A percentile compares a stretch with the other conserved stretches of the same genome.
Conservation (phyloP, 1,284 basidiomycete genomes). For the Cutaneotrichosporon dermatis region DNA sequence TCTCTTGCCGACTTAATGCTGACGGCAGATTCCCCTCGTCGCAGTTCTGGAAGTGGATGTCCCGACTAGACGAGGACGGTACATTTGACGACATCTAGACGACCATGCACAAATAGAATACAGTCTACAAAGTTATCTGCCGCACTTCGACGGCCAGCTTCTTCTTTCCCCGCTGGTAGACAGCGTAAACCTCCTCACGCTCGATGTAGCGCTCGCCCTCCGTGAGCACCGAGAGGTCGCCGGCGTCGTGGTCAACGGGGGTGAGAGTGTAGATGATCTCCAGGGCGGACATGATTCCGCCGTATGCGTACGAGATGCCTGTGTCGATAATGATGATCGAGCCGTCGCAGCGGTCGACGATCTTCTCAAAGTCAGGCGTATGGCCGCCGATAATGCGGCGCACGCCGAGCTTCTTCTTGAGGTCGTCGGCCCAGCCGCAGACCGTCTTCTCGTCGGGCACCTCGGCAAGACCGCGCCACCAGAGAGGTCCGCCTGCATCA, state of each 20-base stretch:
- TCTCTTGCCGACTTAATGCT: background rate
- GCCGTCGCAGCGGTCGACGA: constrained; percentile 74
- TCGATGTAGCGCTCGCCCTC: constrained; percentile 60
- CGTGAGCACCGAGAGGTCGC: background rate
- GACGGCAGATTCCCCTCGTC: constrained; percentile 39
- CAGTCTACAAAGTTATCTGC: background rate
- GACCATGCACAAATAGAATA: no score
- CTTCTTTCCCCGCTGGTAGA: constrained; percentile 55
- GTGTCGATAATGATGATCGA: constrained; percentile 86
- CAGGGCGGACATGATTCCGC: constrained; percentile 80
- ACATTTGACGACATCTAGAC: constrained; percentile 42
- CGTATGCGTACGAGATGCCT: constrained; percentile 91
- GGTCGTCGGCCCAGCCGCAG: constrained; percentile 65
- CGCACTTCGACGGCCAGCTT: constrained; percentile 37
- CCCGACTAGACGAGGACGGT: constrained; percentile 42
- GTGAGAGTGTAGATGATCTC: constrained; percentile 74
- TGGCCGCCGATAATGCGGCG: constrained; percentile 86
- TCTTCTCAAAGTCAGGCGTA: constrained; percentile 80
- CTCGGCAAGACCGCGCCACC: constrained; percentile 75
- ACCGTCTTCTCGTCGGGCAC: constrained; percentile 56
- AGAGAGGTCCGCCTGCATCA: constrained; percentile 69
- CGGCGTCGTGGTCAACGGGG: background rate
- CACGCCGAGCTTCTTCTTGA: constrained; percentile 68
- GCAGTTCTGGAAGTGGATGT: constrained; percentile 48
- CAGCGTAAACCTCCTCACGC: constrained; percentile 68